phyloP scores from a whole-genome alignment of 495 filamentous ascomycete species.

The Niebla homalea region DNA sequence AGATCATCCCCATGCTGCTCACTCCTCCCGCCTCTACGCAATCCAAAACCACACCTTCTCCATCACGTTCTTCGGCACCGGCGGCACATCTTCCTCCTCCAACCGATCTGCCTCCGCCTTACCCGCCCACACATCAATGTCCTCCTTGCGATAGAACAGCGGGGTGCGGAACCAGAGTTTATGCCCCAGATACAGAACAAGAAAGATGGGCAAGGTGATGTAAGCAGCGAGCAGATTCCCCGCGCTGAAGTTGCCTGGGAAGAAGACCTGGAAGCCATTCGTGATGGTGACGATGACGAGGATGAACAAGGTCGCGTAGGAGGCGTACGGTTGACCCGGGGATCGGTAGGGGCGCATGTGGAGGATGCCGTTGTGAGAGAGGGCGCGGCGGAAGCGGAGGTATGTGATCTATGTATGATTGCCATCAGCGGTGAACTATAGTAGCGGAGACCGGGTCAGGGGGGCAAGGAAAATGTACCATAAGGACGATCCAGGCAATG shows the following conservation, averaged over 20 bases:
- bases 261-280: slow-evolving; percentile 26
- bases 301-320: slow-evolving; percentile 6
- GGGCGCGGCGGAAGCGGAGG: slow-evolving; percentile 33
- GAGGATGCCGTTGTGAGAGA: slow-evolving; percentile 27
- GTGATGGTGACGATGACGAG: slow-evolving; percentile 19
- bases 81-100: slow-evolving; percentile 22
- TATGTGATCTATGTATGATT: not conserved
- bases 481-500: slow-evolving; percentile 25
- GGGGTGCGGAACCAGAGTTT: slow-evolving; percentile 35
- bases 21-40: slow-evolving; percentile 11
- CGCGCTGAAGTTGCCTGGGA: slow-evolving; percentile 22
- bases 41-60: slow-evolving; percentile 36
- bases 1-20: not conserved
- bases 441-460: slow-evolving; percentile 9
- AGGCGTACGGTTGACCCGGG: slow-evolving; percentile 14
- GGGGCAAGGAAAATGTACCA: slow-evolving; percentile 7
- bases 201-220: slow-evolving; percentile 47
- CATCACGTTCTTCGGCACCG: slow-evolving; percentile 24
- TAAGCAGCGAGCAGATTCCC: slow-evolving; percentile 45
- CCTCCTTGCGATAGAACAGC: slow-evolving; percentile 7
- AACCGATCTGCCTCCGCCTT: slow-evolving; percentile 39
- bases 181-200: slow-evolving; percentile 44
- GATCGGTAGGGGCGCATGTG: slow-evolving; percentile 12
- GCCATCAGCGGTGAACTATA: not conserved
- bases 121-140: slow-evolving; percentile 34